phyloP scores from a whole-genome alignment of 768 basidiomycete genomes.

The Panaeolus cyanescens region DNA sequence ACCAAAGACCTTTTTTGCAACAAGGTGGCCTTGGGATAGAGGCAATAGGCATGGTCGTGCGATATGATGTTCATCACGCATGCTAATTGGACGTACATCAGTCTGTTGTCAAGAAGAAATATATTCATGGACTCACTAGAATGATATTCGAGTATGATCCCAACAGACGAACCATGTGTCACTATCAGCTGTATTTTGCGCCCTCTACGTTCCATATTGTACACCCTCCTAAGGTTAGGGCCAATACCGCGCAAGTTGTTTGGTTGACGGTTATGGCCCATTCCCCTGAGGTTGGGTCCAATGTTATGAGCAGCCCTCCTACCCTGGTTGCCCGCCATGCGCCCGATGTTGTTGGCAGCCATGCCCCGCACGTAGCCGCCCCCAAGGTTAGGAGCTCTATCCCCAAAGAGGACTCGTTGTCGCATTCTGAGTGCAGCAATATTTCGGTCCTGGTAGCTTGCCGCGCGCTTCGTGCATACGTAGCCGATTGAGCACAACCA shows the following conservation, averaged over 20 bases:
- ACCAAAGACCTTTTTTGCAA: slow-evolving; percentile 29
- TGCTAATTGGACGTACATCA: too few relatives aligned
- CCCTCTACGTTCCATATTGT: not conserved
- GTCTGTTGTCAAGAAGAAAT: too few relatives aligned
- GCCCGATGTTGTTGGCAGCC: too few relatives aligned
- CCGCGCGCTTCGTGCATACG: slow-evolving; percentile 11
- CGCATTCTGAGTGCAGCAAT: too few relatives aligned
- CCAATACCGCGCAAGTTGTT: not conserved
- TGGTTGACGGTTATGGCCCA: too few relatives aligned
- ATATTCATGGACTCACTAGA: slow-evolving; percentile 26
- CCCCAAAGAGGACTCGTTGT: too few relatives aligned
- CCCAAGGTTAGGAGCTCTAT: too few relatives aligned
- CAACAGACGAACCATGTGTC: slow-evolving; percentile 26
- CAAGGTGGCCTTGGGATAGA: slow-evolving; percentile 43
- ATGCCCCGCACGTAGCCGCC: too few relatives aligned
- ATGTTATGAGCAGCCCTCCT: too few relatives aligned
- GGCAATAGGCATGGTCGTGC: slow-evolving; percentile 35
- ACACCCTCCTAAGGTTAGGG: not conserved
- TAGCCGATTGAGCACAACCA: slow-evolving; percentile 30
- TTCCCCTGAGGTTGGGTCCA: too few relatives aligned
- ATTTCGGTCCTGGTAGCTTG: not conserved
- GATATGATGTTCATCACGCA: slow-evolving; percentile 48
- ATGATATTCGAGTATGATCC: slow-evolving; percentile 22
- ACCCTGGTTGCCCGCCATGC: too few relatives aligned
- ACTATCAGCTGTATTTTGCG: slow-evolving; percentile 39